These are phyloP conservation scores for Sonneratia alba DNA, from an alignment of 345 rosid genomes.

Conservation along the genomic window DNA sequence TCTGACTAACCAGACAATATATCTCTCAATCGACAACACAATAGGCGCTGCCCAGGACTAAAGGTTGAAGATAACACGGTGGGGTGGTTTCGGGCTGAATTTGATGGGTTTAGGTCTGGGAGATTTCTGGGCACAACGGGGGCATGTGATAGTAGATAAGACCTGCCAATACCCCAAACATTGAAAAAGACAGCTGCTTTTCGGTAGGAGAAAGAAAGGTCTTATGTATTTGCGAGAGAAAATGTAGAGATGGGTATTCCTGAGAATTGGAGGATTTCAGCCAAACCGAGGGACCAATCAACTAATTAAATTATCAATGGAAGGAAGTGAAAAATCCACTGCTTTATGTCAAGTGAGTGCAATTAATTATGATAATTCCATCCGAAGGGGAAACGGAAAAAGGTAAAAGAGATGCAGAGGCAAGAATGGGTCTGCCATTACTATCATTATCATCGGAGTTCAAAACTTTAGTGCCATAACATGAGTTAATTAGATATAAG, in stretches of 20 bases:
- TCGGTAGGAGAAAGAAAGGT: neutral
- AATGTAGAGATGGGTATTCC: neutral
- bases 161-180: neutral
- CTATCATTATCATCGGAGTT: no score
- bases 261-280: neutral
- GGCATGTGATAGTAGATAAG: neutral
- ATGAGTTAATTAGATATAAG: no score
- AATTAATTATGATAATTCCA: neutral
- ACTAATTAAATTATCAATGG: neutral
- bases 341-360: neutral
- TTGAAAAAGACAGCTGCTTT: conserved; percentile 4
- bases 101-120: neutral
- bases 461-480: no score
- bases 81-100: neutral
- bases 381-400: neutral
- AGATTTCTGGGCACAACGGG: conserved; percentile 2
- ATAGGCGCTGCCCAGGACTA: neutral
- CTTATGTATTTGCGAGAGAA: neutral
- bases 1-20: conserved; percentile 1
- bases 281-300: neutral
- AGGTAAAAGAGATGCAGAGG: no score
- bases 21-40: conserved; percentile 8
- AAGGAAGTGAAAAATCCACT: no score
- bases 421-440: no score
- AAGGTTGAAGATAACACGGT: neutral